Percentiles rank a stretch among this genome's conserved stretches.
Evolutionary conservation across 192 early-diverging fungal genomes (phyloP).

Genomic region (Coemansia sp.): DNA sequence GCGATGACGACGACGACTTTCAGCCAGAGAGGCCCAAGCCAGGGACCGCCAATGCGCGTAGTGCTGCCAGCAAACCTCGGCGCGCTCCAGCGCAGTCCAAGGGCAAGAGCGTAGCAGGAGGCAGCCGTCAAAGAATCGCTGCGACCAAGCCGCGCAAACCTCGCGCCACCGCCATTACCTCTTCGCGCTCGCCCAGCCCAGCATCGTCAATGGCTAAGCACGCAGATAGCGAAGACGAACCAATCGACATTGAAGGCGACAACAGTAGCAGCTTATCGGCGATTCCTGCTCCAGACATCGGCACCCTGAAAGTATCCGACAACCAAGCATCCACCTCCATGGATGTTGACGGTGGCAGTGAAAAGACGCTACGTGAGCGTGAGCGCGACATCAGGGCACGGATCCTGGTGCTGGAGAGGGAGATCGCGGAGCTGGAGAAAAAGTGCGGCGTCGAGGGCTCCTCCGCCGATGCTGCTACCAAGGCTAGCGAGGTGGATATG

Average conservation of each 20-base stretch:
- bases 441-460: conserved; percentile 45
- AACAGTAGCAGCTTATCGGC: conserved; percentile 8
- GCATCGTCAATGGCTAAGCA: neutral
- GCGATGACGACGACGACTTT: conserved; percentile 38
- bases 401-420: conserved; percentile 57
- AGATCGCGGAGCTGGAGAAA: conserved; percentile 57
- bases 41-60: neutral
- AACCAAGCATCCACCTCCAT: neutral
- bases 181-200: conserved; percentile 18
- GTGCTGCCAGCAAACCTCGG: conserved; percentile 11
- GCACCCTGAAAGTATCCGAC: conserved; percentile 26
- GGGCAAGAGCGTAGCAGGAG: neutral
- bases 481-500: conserved; percentile 48
- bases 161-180: neutral
- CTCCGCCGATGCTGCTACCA: conserved; percentile 5
- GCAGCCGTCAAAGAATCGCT: conserved; percentile 10
- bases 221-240: neutral
- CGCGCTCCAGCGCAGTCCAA: neutral
- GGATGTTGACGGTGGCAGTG: conserved; percentile 5
- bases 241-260: conserved; percentile 29
- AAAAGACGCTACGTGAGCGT: conserved; percentile 44
- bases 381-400: conserved; percentile 58
- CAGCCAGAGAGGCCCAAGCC: conserved; percentile 14
- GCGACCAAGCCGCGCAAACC: conserved; percentile 26
- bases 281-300: conserved; percentile 46